Base-by-base conservation (phyloP, 2,329 filamentous ascomycete genomes). In the Diatrype stigma region DNA sequence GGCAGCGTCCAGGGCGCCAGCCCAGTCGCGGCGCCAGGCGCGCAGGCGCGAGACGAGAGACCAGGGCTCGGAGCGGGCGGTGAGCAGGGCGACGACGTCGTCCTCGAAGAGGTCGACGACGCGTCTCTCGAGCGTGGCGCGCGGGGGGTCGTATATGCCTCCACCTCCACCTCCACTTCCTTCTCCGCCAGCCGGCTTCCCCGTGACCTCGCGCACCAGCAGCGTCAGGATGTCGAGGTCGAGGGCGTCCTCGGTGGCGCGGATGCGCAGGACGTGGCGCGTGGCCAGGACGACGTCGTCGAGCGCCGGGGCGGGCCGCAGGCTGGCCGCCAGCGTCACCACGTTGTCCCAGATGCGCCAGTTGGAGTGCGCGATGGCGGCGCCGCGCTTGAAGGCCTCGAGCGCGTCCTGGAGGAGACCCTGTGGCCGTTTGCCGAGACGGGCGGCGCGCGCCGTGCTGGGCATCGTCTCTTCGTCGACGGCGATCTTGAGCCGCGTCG, bases 341-440 rank as follows among this genome's bases (percentile, higher is more conserved):
- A 97, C 87, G 62, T 99, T 99, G 66, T 96, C 90, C 93, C 93
- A 97, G 67, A 99, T 96, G 60, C 90, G 85, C 80, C 87, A 89
- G 71, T 93, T 93, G 60, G 91, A 86, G 68, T 90, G 81, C 47
- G 95, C 90, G 22, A 96, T 81, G 4, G 82, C 80, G 0, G 92
- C 90, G 10, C 92, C 94, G 56, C 89, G 87, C 66, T 96, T 94
- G 69, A 96, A 90, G 0, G 94, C 93, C 6, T 81, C 76, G 1
- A 99, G 80, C 0, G 94, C 85, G 64, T 96, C 90, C 0, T 79
- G 74, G 2, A 91, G 79, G 48, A 89, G 76, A 45, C 78, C 78
- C 5, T 58, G 38, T 34, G 82, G 76, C 0, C 84, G 81, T 55
- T 86, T 80, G 28, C 60, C 66, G 6, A 59, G 50, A 19, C 59